Percentiles rank a stretch among this genome's conserved stretches.
These are phyloP conservation scores for Vaccinium macrocarpon DNA, from an alignment of 148 eudicot species.

Conservation along the genomic window DNA sequence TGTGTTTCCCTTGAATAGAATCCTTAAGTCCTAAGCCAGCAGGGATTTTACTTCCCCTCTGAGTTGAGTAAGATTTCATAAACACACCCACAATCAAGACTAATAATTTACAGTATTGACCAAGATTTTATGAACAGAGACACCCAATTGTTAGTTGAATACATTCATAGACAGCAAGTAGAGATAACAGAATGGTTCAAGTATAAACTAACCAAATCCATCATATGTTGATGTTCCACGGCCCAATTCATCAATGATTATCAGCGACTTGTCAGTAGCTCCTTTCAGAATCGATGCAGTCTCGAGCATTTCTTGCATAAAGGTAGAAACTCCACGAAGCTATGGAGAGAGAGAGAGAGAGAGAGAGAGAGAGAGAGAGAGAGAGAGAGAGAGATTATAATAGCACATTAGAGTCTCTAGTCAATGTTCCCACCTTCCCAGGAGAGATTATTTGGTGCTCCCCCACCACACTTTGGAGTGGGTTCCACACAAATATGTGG, in stretches of 20 bases:
- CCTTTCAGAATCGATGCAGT: constrained; percentile 98
- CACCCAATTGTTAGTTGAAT: neutral
- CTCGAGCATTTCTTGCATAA: constrained; percentile 99
- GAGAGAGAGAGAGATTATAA: neutral
- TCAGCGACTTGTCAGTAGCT: constrained; percentile 83
- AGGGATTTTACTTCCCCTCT: too few relatives aligned
- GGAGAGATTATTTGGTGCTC: neutral
- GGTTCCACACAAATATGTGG: too few relatives aligned
- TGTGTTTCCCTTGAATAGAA: neutral
- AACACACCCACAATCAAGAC: neutral
- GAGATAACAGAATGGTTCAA: constrained; percentile 11
- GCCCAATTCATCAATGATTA: constrained; percentile 96
- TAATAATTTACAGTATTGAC: neutral
- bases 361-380: constrained; percentile 1
- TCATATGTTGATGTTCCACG: constrained; percentile 99
- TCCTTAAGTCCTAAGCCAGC: neutral
- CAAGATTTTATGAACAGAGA: neutral
- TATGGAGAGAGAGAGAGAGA: constrained; percentile 21
- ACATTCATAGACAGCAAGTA: neutral
- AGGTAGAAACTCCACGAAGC: constrained; percentile 98
- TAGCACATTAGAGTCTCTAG: neutral
- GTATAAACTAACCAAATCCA: constrained; percentile 82
- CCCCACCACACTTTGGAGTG: too few relatives aligned
- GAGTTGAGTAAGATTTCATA: neutral
- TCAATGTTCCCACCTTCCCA: neutral